Evolutionary conservation across 495 filamentous ascomycete genomes (phyloP), one percentile per base, ranked within the genome.

Genomic region (Aspergillus conjunctus): DNA sequence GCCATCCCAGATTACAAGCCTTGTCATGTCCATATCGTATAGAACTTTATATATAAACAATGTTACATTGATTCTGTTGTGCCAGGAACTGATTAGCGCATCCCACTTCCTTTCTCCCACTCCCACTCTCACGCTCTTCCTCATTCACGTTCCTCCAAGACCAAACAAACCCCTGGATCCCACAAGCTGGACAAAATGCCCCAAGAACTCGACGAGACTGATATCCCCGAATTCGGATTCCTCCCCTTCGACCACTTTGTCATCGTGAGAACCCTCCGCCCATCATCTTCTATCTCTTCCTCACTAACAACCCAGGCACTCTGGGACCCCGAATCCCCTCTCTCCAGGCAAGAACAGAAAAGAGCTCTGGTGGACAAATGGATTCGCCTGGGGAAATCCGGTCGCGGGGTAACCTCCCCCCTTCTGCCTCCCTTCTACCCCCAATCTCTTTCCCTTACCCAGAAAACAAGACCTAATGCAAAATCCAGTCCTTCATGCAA

Each of bases 191-290:
- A 26, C 2, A 26, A 26, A 26, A 26, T 26, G 26, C 26, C 26
- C 2, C 26, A 26, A 26, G 26, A 26, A 26, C 26, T 26, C 26
- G 26, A 26, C 26, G 26, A 26, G 26, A 26, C 26, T 26, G 26
- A 26, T 5, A 26, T 26, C 26, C 18, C 8, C n/a, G n/a, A 55
- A 45, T 21, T 60, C 20, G 58, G 58, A 12, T 48, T 31, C 15
- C 58, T 54, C 26, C 58, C 58, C n/a, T 60, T 60, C 31, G 58
- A 61, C 51, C 58, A 49, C 8, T 49, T 53, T 56, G 7, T 64
- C 50, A 54, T 58, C 12, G 55, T 58, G 32, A 46, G 50, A 14
- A 43, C 26, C 10, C 10, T 21, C 11, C 4, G 20, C 20, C 44
- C 21, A n/a, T 6, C 4, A 21, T 48, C 44, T 56, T 26, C 14